Evolutionary conservation across 2,329 filamentous ascomycete species (phyloP).

Genomic region (Fusarium pseudonygamai): DNA sequence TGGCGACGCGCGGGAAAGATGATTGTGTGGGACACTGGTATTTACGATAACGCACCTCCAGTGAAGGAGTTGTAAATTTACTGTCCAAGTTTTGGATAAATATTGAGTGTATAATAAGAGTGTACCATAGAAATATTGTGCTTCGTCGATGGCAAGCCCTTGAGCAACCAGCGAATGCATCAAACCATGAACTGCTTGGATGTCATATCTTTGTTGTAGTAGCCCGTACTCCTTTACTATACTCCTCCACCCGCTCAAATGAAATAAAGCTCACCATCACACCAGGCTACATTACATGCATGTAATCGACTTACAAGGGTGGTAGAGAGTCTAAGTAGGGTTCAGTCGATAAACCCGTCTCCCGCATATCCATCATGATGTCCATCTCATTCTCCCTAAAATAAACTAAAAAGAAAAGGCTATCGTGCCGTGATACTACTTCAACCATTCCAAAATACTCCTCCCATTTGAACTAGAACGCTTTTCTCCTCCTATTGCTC

Average conservation of each 20-base stretch:
- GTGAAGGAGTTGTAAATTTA: neutral
- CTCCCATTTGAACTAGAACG: neutral
- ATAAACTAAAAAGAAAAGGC: conserved; percentile 19
- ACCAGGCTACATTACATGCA: conserved; percentile 40
- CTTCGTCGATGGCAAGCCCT: neutral
- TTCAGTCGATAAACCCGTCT: conserved; percentile 18
- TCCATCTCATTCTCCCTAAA: conserved; percentile 21
- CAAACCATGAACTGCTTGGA: neutral
- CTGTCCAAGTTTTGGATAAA: neutral
- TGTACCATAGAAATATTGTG: neutral
- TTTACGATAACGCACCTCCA: conserved; percentile 39
- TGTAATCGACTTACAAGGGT: conserved; percentile 38
- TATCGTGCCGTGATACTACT: neutral
- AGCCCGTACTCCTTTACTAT: conserved; percentile 36
- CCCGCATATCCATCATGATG: conserved; percentile 23
- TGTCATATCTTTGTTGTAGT: conserved; percentile 27
- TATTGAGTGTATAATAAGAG: neutral
- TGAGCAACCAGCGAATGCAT: neutral
- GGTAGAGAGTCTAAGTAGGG: neutral
- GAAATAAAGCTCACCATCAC: conserved; percentile 26
- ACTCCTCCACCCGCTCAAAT: conserved; percentile 35
- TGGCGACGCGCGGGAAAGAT: conserved; percentile 64
- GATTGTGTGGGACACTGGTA: conserved; percentile 67
- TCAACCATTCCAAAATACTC: neutral
- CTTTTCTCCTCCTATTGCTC: conserved; percentile 6